Evolutionary conservation across 1,284 basidiomycete genomes (phyloP), one percentile per base, ranked within the genome.

Genomic region (Fomitopsis betulina): DNA sequence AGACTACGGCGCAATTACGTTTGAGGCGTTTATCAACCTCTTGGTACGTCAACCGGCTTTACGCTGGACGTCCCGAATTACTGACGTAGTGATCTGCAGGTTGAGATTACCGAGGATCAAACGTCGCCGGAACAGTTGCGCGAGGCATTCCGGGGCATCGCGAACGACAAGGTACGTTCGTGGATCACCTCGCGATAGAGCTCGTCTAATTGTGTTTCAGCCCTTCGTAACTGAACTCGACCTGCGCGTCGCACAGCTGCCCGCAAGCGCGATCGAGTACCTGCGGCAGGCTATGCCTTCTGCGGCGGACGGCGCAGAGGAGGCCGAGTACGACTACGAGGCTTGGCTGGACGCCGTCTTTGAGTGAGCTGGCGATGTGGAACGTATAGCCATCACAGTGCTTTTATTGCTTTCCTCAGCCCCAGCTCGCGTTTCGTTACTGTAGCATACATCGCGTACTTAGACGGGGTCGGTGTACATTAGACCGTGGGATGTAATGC

Each of bases 91-190:
- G 21, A 38, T 61, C 45, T 47, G 19, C 62, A 95, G 93, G 91
- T 96, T 51, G 93, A 96, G 52, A 96, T 98, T 63, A 96, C 88
- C 32, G 94, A 98, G 76, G 97, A 98, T 70, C 94, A 96, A 57
- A 96, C 93, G 1, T 92, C 94, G 1, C 85, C 91, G 0, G 94
- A 96, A 57, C 96, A 98, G 70, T 81, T 99, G 60, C 85, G 93
- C 21, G 94, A 96, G 64, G 88, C 96, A 2, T 99, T 99, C 85
- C 86, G 93, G 50, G 93, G 93, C 8, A 88, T 98, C 47, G 94
- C 95, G 2, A 84, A 81, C 13, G 91, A 96, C 69, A 98, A 98
- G 82, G 94, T 91, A 62, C 45, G 81, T 60, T 21, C 19, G 27
- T 35, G 13, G 27, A 23, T 21, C 8, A 49, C 54, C 43, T 51